Percentiles rank a stretch among this genome's conserved stretches.
phyloP scores from a whole-genome alignment of 805 yeast species.

The Ogataea trehaloabstinens region DNA sequence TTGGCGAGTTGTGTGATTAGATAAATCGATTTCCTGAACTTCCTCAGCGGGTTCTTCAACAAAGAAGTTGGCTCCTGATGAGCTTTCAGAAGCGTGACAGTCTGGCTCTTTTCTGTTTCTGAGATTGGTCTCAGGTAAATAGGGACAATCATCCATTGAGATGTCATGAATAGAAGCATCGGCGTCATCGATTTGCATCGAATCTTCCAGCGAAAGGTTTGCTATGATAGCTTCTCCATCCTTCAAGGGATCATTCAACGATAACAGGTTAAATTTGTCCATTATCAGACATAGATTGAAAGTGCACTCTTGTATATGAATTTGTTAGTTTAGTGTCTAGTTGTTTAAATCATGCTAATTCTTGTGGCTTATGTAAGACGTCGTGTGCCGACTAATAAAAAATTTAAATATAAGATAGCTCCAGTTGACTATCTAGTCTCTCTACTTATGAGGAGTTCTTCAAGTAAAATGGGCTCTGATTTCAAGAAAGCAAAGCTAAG shows the following conservation, averaged over 20 bases:
- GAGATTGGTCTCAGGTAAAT: background rate
- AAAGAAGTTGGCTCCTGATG: conserved; percentile 16
- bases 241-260: conserved; percentile 11
- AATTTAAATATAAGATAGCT: no score
- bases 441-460: no score
- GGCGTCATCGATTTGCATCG: background rate
- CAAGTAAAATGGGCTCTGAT: no score
- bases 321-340: background rate
- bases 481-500: conserved; percentile 74
- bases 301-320: background rate
- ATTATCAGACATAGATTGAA: conserved; percentile 1
- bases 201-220: conserved; percentile 8
- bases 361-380: no score
- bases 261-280: conserved; percentile 12
- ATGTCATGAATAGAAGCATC: conserved; percentile 13
- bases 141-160: conserved; percentile 19
- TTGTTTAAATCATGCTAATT: no score
- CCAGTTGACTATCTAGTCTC: no score
- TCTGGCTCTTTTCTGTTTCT: background rate
- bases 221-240: conserved; percentile 12
- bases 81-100: background rate
- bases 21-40: conserved; percentile 1
- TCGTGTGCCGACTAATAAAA: no score
- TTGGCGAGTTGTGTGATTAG: background rate
- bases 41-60: conserved; percentile 9